These are phyloP conservation scores for Phytophthora sp. DNA, from an alignment of 352 stramenopile species.

Conservation along the genomic window DNA sequence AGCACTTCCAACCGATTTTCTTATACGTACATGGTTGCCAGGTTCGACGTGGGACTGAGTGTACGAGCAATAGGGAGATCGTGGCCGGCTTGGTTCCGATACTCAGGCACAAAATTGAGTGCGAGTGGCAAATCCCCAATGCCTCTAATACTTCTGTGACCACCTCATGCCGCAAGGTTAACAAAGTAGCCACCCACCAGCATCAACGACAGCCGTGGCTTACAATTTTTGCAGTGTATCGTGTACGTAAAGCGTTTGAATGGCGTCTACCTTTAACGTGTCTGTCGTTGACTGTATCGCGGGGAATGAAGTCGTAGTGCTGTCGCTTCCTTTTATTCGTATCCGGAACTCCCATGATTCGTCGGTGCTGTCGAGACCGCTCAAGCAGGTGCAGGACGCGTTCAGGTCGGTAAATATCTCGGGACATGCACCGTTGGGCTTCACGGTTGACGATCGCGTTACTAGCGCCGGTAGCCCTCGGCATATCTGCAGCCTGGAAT, in stretches of 20 bases:
- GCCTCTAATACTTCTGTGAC: constrained; percentile 31
- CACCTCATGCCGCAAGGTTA: constrained; percentile 1
- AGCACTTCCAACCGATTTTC: too few species aligned
- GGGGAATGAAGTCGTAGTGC: constrained; percentile 11
- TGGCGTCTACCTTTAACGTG: constrained; percentile 29
- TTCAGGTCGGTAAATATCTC: constrained; percentile 35
- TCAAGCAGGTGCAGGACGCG: constrained; percentile 51
- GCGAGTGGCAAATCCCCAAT: constrained; percentile 19
- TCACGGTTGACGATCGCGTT: constrained; percentile 27
- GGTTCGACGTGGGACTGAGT: constrained; percentile 13
- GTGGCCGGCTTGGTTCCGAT: constrained; percentile 22
- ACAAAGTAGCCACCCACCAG: background rate
- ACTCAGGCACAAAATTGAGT: constrained; percentile 37
- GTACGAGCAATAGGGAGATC: constrained; percentile 27
- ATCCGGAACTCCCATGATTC: constrained; percentile 35
- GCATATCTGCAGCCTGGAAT: constrained; percentile 28
- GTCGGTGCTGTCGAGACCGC: constrained; percentile 12
- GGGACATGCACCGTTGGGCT: constrained; percentile 41
- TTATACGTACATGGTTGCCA: constrained; percentile 34
- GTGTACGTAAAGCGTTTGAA: constrained; percentile 40
- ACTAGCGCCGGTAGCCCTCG: constrained; percentile 34
- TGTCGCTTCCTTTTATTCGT: constrained; percentile 6
- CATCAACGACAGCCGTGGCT: background rate
- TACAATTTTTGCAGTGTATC: constrained; percentile 35
- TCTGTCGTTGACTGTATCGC: constrained; percentile 15